phyloP scores from a whole-genome alignment of 83 land plant genomes.

The Diphasiastrum complanatum region DNA sequence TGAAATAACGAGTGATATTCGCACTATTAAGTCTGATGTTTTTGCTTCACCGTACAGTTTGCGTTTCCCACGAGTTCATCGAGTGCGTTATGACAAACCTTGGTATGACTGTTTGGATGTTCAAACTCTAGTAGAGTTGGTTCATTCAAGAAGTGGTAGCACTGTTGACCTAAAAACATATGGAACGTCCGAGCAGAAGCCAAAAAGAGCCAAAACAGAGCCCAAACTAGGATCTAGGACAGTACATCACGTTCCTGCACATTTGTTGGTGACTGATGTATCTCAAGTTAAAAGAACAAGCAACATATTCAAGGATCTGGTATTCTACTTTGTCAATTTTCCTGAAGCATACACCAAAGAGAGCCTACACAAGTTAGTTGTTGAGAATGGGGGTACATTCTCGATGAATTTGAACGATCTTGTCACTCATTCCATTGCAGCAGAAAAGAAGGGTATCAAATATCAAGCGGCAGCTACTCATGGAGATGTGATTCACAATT shows the following conservation, averaged over 20 bases:
- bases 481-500: no score
- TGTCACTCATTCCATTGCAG: conserved; percentile 75
- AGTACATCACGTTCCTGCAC: conserved; percentile 54
- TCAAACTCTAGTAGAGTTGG: conserved; percentile 70
- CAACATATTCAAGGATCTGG: conserved; percentile 50
- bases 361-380: conserved; percentile 70
- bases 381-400: conserved; percentile 80
- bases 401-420: conserved; percentile 80
- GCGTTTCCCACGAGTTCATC: conserved; percentile 87
- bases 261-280: conserved; percentile 65
- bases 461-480: no score
- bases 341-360: conserved; percentile 49
- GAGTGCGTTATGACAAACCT: conserved; percentile 94
- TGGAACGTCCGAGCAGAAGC: conserved; percentile 15
- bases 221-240: conserved; percentile 24
- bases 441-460: conserved; percentile 81
- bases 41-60: conserved; percentile 94
- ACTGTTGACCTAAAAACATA: conserved; percentile 32
- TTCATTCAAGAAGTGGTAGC: conserved; percentile 60
- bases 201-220: conserved; percentile 31
- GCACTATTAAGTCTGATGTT: conserved; percentile 89
- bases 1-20: conserved; percentile 89
- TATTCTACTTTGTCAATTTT: conserved; percentile 70
- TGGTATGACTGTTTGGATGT: conserved; percentile 96
- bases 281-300: conserved; percentile 51